A percentile compares a stretch with the other conserved stretches of the same genome.
These are phyloP conservation scores for Aspergillus sp. DNA, from an alignment of 2,329 filamentous ascomycete genomes.

Conservation along the genomic window DNA sequence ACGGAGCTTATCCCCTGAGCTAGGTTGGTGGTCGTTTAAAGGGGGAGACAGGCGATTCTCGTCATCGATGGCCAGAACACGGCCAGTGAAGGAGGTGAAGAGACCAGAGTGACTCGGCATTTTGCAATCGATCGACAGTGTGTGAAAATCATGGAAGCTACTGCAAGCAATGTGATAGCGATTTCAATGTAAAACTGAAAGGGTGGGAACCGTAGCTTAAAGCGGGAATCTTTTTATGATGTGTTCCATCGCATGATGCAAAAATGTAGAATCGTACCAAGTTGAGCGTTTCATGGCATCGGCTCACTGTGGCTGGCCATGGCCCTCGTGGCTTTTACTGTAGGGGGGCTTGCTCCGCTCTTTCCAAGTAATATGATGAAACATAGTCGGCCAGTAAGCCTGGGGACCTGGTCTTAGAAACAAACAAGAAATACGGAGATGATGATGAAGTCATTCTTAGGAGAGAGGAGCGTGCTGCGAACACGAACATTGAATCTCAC, in stretches of 20 bases:
- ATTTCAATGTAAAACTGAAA: not conserved
- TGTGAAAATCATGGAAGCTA: no score
- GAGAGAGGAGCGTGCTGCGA: not conserved
- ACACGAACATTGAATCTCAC: not conserved
- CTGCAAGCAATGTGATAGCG: no score
- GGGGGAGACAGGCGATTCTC: not conserved
- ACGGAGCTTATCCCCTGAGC: not conserved
- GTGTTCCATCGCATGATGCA: no score
- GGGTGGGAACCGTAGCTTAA: no score
- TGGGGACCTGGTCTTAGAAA: no score
- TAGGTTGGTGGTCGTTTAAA: not conserved
- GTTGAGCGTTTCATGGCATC: no score
- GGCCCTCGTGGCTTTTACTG: no score
- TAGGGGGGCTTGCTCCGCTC: no score
- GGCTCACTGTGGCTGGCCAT: no score
- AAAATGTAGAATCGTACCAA: no score
- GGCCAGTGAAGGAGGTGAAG: not conserved
- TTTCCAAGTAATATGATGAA: no score
- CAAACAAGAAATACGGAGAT: not conserved
- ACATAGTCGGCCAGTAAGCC: not conserved
- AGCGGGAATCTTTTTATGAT: no score
- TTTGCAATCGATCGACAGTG: not conserved
- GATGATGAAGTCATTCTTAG: not conserved
- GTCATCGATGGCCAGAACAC: not conserved
- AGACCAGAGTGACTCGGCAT: conserved; percentile 9